Evolutionary conservation across 495 filamentous ascomycete genomes (phyloP), one percentile per base, ranked within the genome.

Genomic region (Thermochaetoides thermophila): DNA sequence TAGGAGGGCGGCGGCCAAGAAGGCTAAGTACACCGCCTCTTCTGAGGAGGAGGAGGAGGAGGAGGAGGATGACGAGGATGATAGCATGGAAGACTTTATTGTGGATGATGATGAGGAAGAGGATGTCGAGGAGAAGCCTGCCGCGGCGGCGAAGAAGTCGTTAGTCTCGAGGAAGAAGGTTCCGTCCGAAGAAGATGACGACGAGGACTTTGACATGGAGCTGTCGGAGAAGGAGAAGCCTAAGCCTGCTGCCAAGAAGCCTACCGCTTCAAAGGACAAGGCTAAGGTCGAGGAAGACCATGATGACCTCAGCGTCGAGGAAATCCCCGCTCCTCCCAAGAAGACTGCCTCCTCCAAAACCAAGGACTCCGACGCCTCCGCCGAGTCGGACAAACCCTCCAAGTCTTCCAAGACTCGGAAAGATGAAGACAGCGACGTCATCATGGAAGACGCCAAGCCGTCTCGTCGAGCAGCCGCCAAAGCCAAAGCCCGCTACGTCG

Each of bases 391-490:
- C 6, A 6, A 6, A 6, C 6, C 6, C 6, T 24, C 21, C 21
- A 11, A 24, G 21, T 24, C 21, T 11, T 6, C 6, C 6, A 6
- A 6, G 21, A 24, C 21, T 11, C 6, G 21, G 6, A 24, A 24
- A 24, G 21, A 11, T 21, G 15, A 29, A 24, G 34, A 17, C 30
- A 32, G 34, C 34, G 26, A 29, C 18, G 17, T n/a, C n/a, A n/a
- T n/a, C n/a, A n/a, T n/a, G n/a, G n/a, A n/a, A n/a, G n/a, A n/a
- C n/a, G n/a, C n/a, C n/a, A n/a, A n/a, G n/a, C n/a, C n/a, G n/a
- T n/a, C n/a, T n/a, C n/a, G n/a, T n/a, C n/a, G n/a, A 11, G 41
- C 41, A 5, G 41, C 44, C 1, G 17, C 42, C 1, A 45, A 45
- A 23, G 27, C 38, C 11, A 45, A 47, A 24, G 18, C 41, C 4